Evolutionary conservation across 2,329 filamentous ascomycete species (phyloP), one percentile per base, ranked within the genome.

Genomic region (Nothophoma quercina): DNA sequence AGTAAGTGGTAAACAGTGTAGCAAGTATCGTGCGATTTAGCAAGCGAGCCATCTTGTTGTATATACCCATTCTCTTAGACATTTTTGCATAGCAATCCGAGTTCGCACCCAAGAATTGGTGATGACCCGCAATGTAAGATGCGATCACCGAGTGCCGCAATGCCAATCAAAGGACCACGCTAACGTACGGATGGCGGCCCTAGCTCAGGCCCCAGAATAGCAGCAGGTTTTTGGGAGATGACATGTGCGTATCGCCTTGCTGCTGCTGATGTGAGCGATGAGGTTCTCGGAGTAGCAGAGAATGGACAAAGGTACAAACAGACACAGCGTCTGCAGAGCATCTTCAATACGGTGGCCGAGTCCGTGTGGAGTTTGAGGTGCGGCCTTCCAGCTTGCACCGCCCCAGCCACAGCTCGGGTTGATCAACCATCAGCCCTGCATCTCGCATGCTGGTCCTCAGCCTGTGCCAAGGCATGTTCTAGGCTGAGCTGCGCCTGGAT

Each of bases 1-100:
- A 91, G 90, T 16, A 89, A 85, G 69, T 87, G 88, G 39, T 67
- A 45, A 59, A 43, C 13, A 21, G 16, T 21, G n/a, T 26, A 18
- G 21, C 12, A 30, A 38, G 15, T 44, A n/a, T 51, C n/a, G 10
- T 42, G 26, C 16, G 21, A 36, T 42, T 38, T 44, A 40, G 41
- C 41, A 21, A 40, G 40, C 41, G 36, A 48, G 35, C 35, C 13
- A 28, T 39, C 7, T 16, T 41, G 26, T 21, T 29, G 12, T 7
- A 39, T 48, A 53, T 53, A 53, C 39, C 50, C 43, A 46, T 21
- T 52, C 38, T 7, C 47, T 47, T 7, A 26, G 16, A n/a, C 15
- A 18, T 13, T 29, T 21, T 6, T 16, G 9, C 23, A 19, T n/a
- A 19, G 23, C 16, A 12, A 12, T 3, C 3, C 9, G n/a, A 13